Conservation (phyloP, 352 stramenopile species). For the Aphanomyces invadans region DNA sequence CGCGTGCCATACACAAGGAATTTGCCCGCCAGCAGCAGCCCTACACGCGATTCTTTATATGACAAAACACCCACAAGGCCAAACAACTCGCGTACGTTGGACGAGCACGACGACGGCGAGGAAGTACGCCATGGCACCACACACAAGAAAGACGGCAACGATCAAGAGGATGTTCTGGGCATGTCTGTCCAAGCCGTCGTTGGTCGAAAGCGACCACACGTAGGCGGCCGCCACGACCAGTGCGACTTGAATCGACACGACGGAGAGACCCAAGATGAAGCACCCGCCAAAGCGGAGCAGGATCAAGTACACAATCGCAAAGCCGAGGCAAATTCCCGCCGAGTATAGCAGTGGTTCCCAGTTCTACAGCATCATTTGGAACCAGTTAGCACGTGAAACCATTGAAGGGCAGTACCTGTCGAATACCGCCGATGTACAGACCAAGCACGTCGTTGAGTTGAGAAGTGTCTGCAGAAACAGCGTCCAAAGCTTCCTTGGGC, state of each 20-base stretch:
- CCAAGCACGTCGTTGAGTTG: constrained; percentile 67
- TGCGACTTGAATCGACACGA: constrained; percentile 47
- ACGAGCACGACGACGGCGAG: constrained; percentile 57
- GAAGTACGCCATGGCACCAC: constrained; percentile 54
- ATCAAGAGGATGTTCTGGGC: constrained; percentile 22
- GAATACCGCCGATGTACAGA: constrained; percentile 67
- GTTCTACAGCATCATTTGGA: constrained; percentile 34
- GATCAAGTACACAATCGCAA: constrained; percentile 53
- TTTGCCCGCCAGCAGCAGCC: constrained; percentile 50
- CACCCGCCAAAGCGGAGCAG: constrained; percentile 65
- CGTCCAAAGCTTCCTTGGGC: constrained; percentile 5
- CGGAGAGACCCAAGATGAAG: constrained; percentile 61
- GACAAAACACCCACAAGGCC: too few species aligned
- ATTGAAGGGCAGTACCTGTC: too few species aligned
- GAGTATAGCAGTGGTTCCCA: constrained; percentile 58
- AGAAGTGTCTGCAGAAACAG: constrained; percentile 29
- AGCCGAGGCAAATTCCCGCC: constrained; percentile 49
- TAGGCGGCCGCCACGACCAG: constrained; percentile 29
- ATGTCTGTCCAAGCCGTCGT: constrained; percentile 32
- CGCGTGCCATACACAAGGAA: constrained; percentile 73
- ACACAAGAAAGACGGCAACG: constrained; percentile 28
- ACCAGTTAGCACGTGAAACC: too few species aligned
- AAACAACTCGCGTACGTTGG: constrained; percentile 35
- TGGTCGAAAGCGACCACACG: not conserved
- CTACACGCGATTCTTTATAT: constrained; percentile 9